A percentile compares a stretch with the other conserved stretches of the same genome.
phyloP scores from a whole-genome alignment of 176 grass and related monocot species.

The Oryza longistaminata region DNA sequence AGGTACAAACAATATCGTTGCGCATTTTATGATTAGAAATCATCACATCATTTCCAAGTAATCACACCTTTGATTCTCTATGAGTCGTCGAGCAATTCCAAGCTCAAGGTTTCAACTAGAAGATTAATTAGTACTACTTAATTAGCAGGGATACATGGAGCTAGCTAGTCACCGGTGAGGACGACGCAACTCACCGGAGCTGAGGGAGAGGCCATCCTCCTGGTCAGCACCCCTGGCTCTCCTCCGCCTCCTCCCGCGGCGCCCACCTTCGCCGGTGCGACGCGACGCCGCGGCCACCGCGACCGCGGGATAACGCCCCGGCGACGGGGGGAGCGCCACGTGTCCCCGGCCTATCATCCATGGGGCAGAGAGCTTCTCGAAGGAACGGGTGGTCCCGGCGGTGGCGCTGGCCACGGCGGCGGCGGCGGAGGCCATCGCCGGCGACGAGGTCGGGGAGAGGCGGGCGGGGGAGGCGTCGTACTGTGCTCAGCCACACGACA shows the following conservation, averaged over 20 bases:
- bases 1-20: background rate
- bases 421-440: slow-evolving; percentile 41
- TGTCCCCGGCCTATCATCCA: background rate
- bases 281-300: slow-evolving; percentile 39
- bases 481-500: slow-evolving; percentile 41
- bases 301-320: slow-evolving; percentile 38
- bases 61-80: background rate
- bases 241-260: background rate
- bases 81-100: background rate
- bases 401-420: slow-evolving; percentile 16
- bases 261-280: slow-evolving; percentile 23
- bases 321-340: background rate
- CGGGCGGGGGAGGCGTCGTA: slow-evolving; percentile 9
- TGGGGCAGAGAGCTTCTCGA: background rate
- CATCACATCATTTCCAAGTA: background rate
- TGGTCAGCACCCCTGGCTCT: slow-evolving; percentile 37
- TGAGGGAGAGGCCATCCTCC: slow-evolving; percentile 47
- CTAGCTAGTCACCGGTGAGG: background rate
- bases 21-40: background rate
- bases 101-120: background rate
- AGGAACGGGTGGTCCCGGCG: slow-evolving; percentile 17
- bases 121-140: background rate
- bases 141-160: background rate
- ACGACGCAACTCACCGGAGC: slow-evolving; percentile 40
- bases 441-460: slow-evolving; percentile 29